These are phyloP conservation scores for Starmera stellimalicola DNA, from an alignment of 1,139 yeast species.

Conservation along the genomic window DNA sequence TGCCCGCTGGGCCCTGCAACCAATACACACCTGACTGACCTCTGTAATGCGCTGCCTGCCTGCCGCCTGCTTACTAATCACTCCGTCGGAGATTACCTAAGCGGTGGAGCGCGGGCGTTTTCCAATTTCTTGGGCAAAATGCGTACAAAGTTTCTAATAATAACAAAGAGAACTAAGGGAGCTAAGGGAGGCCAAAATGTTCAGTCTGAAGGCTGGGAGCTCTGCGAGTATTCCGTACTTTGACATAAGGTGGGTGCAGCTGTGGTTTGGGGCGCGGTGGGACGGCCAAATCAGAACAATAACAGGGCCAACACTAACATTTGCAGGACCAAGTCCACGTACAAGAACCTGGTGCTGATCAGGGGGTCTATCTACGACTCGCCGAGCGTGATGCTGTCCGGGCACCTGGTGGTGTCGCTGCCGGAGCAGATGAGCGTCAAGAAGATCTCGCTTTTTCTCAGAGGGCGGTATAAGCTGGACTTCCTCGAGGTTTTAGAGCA, in stretches of 20 bases:
- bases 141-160: no score
- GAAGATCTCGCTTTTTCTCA: slow-evolving; percentile 34
- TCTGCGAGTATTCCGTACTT: slow-evolving; percentile 17
- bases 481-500: slow-evolving; percentile 36
- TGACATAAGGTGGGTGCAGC: slow-evolving; percentile 17
- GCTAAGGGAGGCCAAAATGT: slow-evolving; percentile 5
- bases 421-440: slow-evolving; percentile 43
- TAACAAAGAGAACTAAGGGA: no score
- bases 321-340: slow-evolving; percentile 35
- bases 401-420: slow-evolving; percentile 46
- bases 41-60: no score
- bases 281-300: slow-evolving; percentile 1
- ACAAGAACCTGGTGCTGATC: slow-evolving; percentile 44
- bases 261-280: neutral
- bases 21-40: no score
- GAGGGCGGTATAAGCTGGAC: slow-evolving; percentile 48
- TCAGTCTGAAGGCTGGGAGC: slow-evolving; percentile 7
- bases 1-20: no score
- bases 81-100: no score
- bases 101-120: no score
- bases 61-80: no score
- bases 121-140: no score
- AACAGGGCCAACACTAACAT: neutral
- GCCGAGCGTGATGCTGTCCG: slow-evolving; percentile 42
- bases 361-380: slow-evolving; percentile 53